phyloP scores from a whole-genome alignment of 176 grass and related monocot genomes.

The Elymus sibiricus region DNA sequence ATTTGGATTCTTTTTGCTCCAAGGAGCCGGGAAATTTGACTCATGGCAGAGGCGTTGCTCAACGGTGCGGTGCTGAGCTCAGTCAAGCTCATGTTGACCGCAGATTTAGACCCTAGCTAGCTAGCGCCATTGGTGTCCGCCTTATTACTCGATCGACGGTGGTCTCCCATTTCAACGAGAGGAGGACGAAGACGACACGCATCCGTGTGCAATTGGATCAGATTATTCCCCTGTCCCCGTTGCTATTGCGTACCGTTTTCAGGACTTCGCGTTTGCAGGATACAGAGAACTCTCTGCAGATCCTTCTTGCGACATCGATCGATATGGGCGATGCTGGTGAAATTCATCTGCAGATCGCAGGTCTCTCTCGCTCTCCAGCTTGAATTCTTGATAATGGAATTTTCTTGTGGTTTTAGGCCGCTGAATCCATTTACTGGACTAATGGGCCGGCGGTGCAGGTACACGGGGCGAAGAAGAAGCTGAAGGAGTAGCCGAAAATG shows the following conservation, averaged over 20 bases:
- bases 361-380: background rate
- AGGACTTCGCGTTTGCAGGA: background rate
- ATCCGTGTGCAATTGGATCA: background rate
- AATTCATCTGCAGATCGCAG: slow-evolving; percentile 47
- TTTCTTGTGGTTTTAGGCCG: background rate
- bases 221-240: background rate
- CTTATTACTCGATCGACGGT: background rate
- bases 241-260: background rate
- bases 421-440: background rate
- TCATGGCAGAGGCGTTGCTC: background rate
- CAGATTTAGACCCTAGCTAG: background rate
- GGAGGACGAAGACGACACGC: background rate
- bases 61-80: background rate
- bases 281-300: background rate
- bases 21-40: background rate
- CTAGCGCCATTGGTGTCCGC: background rate
- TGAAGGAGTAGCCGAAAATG: background rate
- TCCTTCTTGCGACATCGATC: background rate
- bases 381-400: background rate
- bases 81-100: slow-evolving; percentile 6
- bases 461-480: background rate
- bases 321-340: slow-evolving; percentile 34
- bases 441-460: slow-evolving; percentile 12
- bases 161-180: background rate
- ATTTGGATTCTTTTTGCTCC: background rate